Percentiles rank a stretch among this genome's conserved stretches.
Evolutionary conservation across 306 rosid genomes (phyloP).

Genomic region (Fragaria nilgerrensis): DNA sequence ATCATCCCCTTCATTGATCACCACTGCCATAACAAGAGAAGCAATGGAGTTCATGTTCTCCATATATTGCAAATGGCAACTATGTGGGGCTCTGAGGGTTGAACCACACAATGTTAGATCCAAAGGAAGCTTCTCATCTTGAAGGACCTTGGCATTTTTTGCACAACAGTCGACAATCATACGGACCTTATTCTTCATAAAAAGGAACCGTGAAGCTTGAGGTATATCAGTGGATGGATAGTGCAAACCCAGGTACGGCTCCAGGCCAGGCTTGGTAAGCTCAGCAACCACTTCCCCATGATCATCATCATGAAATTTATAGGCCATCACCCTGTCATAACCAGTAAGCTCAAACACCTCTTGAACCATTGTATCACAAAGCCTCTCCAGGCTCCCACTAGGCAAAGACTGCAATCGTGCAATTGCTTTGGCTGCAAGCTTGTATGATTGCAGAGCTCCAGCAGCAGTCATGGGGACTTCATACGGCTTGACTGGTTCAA

Average conservation of each 20-base stretch:
- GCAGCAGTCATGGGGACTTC: constrained; percentile 94
- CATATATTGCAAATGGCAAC: constrained; percentile 88
- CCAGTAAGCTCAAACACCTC: constrained; percentile 96
- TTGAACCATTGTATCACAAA: constrained; percentile 92
- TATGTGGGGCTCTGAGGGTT: constrained; percentile 87
- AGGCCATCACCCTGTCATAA: constrained; percentile 98
- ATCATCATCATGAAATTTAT: constrained; percentile 95
- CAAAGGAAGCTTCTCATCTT: constrained; percentile 70
- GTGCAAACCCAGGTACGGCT: constrained; percentile 88
- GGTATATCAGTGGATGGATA: constrained; percentile 97
- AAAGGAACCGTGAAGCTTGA: constrained; percentile 87
- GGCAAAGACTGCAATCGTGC: constrained; percentile 79
- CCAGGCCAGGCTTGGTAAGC: constrained; percentile 72
- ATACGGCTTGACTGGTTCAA: constrained; percentile 91
- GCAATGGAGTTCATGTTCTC: constrained; percentile 85
- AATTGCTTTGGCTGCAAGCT: constrained; percentile 94
- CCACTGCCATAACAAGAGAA: constrained; percentile 90
- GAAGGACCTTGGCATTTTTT: constrained; percentile 67
- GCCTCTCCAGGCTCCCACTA: constrained; percentile 86
- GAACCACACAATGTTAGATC: constrained; percentile 93
- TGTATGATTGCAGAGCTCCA: constrained; percentile 91
- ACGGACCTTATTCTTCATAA: constrained; percentile 87
- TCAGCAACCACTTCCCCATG: constrained; percentile 95
- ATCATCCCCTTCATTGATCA: constrained; percentile 84
- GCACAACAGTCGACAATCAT: constrained; percentile 96